Conservation (phyloP, 192 early-diverging fungal species). For the Coemansia sp. region DNA sequence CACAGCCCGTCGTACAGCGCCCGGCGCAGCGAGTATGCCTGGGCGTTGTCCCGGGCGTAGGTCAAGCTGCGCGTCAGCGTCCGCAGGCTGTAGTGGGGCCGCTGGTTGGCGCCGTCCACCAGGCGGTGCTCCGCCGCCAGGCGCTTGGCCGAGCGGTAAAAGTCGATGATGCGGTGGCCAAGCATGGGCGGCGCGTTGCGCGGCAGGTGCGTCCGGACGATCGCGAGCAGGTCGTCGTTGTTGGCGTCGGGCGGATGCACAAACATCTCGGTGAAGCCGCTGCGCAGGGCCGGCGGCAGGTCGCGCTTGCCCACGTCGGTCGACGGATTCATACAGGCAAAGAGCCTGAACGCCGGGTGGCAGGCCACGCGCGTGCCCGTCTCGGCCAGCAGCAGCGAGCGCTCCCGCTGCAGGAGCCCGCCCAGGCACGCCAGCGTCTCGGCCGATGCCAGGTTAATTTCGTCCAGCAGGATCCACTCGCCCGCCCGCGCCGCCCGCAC, state of each 20-base stretch:
- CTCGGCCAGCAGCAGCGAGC: conserved; percentile 84
- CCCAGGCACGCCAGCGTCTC: conserved; percentile 93
- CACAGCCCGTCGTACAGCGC: conserved; percentile 87
- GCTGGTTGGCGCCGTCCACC: conserved; percentile 82
- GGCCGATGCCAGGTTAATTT: conserved; percentile 93
- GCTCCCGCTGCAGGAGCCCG: conserved; percentile 78
- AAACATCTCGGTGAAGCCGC: conserved; percentile 93
- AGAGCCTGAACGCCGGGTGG: conserved; percentile 90
- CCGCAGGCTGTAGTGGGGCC: conserved; percentile 88
- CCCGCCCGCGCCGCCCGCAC: conserved; percentile 84
- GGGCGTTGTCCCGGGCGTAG: conserved; percentile 65
- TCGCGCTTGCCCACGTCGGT: conserved; percentile 98
- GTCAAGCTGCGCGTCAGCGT: conserved; percentile 83
- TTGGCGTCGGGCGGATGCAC: conserved; percentile 84
- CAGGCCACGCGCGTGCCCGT: conserved; percentile 84
- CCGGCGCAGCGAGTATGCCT: conserved; percentile 73
- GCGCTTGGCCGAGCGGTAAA: conserved; percentile 72
- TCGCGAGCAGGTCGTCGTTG: conserved; percentile 72
- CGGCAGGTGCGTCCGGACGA: conserved; percentile 72
- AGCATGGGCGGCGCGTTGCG: conserved; percentile 32
- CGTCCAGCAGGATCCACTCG: conserved; percentile 96
- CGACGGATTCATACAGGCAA: conserved; percentile 99
- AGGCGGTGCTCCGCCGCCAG: conserved; percentile 65
- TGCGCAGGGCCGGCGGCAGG: conserved; percentile 83
- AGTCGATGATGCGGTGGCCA: conserved; percentile 62